Evolutionary conservation across 306 rosid genomes (phyloP).

Genomic region (Canavalia ensiformis): DNA sequence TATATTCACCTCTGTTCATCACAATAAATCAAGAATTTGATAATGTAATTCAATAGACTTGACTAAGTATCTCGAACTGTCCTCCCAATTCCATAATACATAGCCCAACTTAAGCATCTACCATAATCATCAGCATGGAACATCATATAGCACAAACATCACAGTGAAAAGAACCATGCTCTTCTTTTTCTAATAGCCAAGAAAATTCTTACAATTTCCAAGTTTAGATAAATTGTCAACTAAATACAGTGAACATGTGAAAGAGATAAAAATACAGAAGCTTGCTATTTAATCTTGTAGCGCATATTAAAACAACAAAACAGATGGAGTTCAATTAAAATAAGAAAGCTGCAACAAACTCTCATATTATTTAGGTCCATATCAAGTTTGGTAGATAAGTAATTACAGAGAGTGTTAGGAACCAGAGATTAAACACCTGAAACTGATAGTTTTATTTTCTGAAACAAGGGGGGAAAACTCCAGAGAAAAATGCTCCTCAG

Average conservation of each 20-base stretch:
- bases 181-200: not conserved
- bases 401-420: not conserved
- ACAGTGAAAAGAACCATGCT: conserved; percentile 23
- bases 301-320: conserved; percentile 23
- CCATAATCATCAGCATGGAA: conserved; percentile 17
- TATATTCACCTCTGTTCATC: conserved; percentile 17
- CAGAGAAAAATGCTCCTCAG: not conserved
- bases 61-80: conserved; percentile 24
- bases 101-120: conserved; percentile 35
- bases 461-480: not conserved
- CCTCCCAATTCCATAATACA: conserved; percentile 35
- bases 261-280: conserved; percentile 19
- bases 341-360: conserved; percentile 1
- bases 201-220: conserved; percentile 3
- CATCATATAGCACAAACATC: conserved; percentile 27
- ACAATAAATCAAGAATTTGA: conserved; percentile 29
- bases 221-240: conserved; percentile 18
- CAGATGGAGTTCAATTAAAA: conserved; percentile 35
- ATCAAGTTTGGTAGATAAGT: conserved; percentile 9
- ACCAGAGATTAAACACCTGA: not conserved
- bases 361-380: conserved; percentile 24
- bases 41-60: conserved; percentile 30
- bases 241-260: not conserved
- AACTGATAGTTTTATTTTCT: not conserved
- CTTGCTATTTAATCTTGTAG: not conserved